A percentile compares a stretch with the other conserved stretches of the same genome.
Evolutionary conservation across 1,284 basidiomycete species (phyloP).

Genomic region (Hypsizygus ulmarius): DNA sequence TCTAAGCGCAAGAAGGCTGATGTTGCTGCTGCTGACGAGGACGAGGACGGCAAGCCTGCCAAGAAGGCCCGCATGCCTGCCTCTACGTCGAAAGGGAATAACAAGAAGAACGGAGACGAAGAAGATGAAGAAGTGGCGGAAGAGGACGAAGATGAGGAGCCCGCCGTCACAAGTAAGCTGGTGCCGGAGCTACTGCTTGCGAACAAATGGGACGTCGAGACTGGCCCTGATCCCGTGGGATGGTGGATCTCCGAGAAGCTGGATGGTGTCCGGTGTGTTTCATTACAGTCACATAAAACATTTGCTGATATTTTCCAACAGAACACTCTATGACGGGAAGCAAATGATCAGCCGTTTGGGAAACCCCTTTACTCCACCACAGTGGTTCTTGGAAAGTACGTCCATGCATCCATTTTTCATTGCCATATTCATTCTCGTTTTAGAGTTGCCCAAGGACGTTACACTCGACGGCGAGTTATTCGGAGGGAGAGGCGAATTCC

Average conservation of each 20-base stretch:
- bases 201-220: constrained; percentile 57
- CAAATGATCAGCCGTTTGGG: constrained; percentile 57
- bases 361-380: constrained; percentile 58
- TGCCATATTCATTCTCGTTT: background rate
- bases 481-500: constrained; percentile 56
- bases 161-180: constrained; percentile 21
- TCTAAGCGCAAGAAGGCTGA: constrained; percentile 19
- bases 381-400: constrained; percentile 60
- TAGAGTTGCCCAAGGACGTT: constrained; percentile 57
- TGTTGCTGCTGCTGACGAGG: constrained; percentile 20
- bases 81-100: constrained; percentile 18
- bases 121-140: constrained; percentile 25
- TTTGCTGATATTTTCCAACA: constrained; percentile 15
- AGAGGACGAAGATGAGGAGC: constrained; percentile 30
- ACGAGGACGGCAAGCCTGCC: constrained; percentile 14
- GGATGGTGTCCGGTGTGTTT: constrained; percentile 53
- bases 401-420: background rate
- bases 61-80: constrained; percentile 21
- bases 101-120: constrained; percentile 22
- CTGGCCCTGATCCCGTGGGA: constrained; percentile 53
- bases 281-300: background rate
- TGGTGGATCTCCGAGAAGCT: constrained; percentile 72
- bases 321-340: constrained; percentile 61
- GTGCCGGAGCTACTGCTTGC: constrained; percentile 53
- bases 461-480: constrained; percentile 67